Evolutionary conservation across 148 eudicot species (phyloP).

Genomic region (Pharnaceum exiguum): DNA sequence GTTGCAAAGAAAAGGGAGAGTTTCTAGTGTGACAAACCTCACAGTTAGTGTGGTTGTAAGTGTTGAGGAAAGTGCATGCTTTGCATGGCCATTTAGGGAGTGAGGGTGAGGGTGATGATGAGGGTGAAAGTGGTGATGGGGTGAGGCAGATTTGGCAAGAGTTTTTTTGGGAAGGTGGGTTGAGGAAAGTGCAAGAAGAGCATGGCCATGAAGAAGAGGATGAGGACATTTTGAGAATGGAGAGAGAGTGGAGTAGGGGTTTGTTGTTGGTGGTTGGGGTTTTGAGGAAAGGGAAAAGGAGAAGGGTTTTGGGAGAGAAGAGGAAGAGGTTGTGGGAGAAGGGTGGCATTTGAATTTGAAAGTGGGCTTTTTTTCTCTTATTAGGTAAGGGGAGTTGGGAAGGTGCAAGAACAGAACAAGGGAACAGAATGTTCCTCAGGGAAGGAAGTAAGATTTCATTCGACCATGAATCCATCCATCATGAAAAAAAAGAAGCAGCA

Average conservation of each 20-base stretch:
- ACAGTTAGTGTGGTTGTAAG: slow-evolving; percentile 33
- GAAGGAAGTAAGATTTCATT: too few species aligned
- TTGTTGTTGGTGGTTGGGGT: slow-evolving; percentile 18
- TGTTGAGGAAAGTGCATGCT: slow-evolving; percentile 79
- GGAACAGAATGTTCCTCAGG: too few species aligned
- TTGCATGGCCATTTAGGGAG: slow-evolving; percentile 68
- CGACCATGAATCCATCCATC: too few species aligned
- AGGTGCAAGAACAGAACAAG: too few species aligned
- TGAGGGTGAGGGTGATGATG: slow-evolving; percentile 18
- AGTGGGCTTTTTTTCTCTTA: too few species aligned
- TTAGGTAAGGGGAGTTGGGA: too few species aligned
- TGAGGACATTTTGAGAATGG: background rate
- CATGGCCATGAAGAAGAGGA: slow-evolving; percentile 58
- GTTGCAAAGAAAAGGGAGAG: slow-evolving; percentile 26
- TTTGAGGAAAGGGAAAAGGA: background rate
- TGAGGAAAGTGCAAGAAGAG: slow-evolving; percentile 69
- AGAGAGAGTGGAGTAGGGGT: background rate
- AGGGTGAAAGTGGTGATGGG: slow-evolving; percentile 23
- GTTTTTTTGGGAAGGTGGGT: slow-evolving; percentile 49
- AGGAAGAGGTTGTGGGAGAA: background rate
- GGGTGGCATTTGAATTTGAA: slow-evolving; percentile 25
- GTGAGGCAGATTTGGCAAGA: slow-evolving; percentile 59
- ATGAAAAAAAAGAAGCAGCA: too few species aligned
- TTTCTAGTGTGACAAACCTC: slow-evolving; percentile 55
- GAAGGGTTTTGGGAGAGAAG: slow-evolving; percentile 1